These are phyloP conservation scores for Rhizopus microsporus DNA, from an alignment of 371 early-diverging fungal genomes.

Conservation along the genomic window DNA sequence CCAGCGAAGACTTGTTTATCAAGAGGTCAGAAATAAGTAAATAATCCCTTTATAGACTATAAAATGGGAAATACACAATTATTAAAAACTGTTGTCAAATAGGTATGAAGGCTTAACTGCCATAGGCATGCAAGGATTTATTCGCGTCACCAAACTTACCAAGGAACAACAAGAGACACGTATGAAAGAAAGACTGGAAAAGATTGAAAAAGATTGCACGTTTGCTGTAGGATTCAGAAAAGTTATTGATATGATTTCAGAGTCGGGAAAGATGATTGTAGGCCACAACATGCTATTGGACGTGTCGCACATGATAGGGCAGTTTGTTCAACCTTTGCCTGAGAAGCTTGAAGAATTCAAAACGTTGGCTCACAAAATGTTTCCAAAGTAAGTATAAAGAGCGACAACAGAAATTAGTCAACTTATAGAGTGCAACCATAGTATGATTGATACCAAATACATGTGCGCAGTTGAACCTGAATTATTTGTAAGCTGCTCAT, in stretches of 20 bases:
- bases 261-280: constrained; percentile 68
- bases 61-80: neutral
- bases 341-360: constrained; percentile 65
- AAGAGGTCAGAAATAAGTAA: constrained; percentile 65
- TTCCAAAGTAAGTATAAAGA: constrained; percentile 53
- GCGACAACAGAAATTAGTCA: neutral
- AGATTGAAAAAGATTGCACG: constrained; percentile 55
- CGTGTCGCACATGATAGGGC: constrained; percentile 69
- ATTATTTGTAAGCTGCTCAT: constrained; percentile 39
- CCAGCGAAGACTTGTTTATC: constrained; percentile 67
- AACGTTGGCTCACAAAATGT: constrained; percentile 41
- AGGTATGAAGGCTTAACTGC: constrained; percentile 49
- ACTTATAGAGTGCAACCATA: constrained; percentile 15
- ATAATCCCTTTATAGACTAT: neutral
- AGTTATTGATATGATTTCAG: constrained; percentile 76
- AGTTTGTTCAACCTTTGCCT: constrained; percentile 76
- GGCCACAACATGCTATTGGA: constrained; percentile 90
- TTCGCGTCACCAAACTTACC: constrained; percentile 42
- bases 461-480: constrained; percentile 60
- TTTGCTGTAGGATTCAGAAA: constrained; percentile 73
- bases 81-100: neutral
- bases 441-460: constrained; percentile 82
- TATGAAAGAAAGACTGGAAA: constrained; percentile 28
- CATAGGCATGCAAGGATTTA: constrained; percentile 44
- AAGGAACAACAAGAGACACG: constrained; percentile 42